Percentiles rank a stretch among this genome's conserved stretches.
Conservation (phyloP, 2,329 filamentous ascomycete species). For the Trichocomaceae sp. region DNA sequence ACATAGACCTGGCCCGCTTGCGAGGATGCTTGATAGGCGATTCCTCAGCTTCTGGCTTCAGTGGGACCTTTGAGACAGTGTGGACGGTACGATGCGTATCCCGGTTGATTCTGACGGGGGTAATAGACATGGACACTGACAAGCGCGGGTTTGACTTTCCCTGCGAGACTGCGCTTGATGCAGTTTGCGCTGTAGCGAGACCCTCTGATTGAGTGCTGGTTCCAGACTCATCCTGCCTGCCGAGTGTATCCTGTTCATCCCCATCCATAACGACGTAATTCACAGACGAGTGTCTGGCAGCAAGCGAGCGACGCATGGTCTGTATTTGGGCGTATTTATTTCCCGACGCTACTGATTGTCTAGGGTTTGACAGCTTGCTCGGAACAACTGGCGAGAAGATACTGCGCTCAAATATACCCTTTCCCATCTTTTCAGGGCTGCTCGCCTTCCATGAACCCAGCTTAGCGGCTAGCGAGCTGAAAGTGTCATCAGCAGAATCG, state of each 20-base stretch:
- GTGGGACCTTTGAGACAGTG: constrained; percentile 69
- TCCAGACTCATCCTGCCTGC: constrained; percentile 7
- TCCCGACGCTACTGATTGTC: not conserved
- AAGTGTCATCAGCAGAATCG: constrained; percentile 42
- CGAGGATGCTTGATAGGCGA: constrained; percentile 42
- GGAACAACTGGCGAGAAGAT: constrained; percentile 17
- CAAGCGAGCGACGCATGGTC: constrained; percentile 20
- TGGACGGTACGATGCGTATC: constrained; percentile 54
- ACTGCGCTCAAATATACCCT: constrained; percentile 22
- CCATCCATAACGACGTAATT: constrained; percentile 11
- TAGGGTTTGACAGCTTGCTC: not conserved
- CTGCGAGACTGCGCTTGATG: not conserved
- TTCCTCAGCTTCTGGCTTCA: constrained; percentile 57
- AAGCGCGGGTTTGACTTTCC: constrained; percentile 5
- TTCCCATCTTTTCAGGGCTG: constrained; percentile 44
- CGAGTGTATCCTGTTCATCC: constrained; percentile 9
- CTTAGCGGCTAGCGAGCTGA: constrained; percentile 58
- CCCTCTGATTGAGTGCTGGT: constrained; percentile 10
- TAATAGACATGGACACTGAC: constrained; percentile 46
- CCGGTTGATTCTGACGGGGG: constrained; percentile 47
- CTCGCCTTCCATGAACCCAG: constrained; percentile 57
- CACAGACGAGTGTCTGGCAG: constrained; percentile 19
- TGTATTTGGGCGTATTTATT: constrained; percentile 16
- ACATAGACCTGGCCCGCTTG: constrained; percentile 49
- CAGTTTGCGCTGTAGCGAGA: not conserved